Conservation (phyloP, 208 protist species). For the Phytomonas sp. region DNA sequence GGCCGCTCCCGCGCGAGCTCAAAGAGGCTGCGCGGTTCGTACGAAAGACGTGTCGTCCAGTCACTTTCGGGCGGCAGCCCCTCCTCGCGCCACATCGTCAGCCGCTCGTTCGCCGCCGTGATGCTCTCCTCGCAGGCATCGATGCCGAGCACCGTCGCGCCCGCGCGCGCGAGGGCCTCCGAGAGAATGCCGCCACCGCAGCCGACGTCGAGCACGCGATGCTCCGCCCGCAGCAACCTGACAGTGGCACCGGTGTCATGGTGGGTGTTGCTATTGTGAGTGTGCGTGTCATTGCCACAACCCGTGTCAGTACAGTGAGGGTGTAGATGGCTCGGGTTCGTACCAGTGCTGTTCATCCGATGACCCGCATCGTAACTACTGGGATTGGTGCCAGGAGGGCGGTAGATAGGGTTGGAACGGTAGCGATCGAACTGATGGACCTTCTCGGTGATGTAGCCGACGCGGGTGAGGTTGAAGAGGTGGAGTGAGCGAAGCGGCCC, state of each 20-base stretch:
- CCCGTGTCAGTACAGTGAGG: too few relatives aligned
- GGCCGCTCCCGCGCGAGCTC: conserved; percentile 16
- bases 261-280: too few relatives aligned
- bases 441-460: conserved; percentile 67
- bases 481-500: conserved; percentile 87
- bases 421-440: conserved; percentile 23
- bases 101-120: conserved; percentile 39
- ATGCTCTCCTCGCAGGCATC: conserved; percentile 86
- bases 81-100: conserved; percentile 20
- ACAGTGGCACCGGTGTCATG: conserved; percentile 92
- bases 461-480: conserved; percentile 86
- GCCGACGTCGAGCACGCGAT: conserved; percentile 82
- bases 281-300: too few relatives aligned
- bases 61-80: background rate
- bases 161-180: conserved; percentile 82
- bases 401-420: too few relatives aligned
- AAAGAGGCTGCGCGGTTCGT: conserved; percentile 35
- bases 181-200: conserved; percentile 89
- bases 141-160: conserved; percentile 83
- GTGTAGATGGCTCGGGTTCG: too few relatives aligned
- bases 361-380: too few relatives aligned
- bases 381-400: too few relatives aligned
- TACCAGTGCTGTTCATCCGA: too few relatives aligned
- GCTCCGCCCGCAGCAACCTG: background rate
- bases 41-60: conserved; percentile 19